phyloP scores from a whole-genome alignment of 495 filamentous ascomycete species.

The Penicillium flavigenum region DNA sequence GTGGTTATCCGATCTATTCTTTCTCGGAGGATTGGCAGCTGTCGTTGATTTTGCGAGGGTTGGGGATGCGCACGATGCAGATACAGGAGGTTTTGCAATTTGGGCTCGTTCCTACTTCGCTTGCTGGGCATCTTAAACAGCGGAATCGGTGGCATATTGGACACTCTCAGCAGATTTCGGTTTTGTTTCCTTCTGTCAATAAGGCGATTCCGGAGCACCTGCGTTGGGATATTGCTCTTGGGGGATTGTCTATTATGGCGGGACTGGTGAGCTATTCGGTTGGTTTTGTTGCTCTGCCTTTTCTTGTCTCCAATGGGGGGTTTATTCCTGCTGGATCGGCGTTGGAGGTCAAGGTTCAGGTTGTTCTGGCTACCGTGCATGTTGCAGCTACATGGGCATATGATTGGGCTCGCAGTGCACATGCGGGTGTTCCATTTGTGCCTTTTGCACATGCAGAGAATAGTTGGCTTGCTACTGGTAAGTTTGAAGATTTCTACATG shows the following conservation, averaged over 20 bases:
- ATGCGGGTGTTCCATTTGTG: constrained; percentile 18
- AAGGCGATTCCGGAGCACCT: constrained; percentile 18
- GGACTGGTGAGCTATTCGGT: constrained; percentile 21
- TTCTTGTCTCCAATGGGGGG: constrained; percentile 14
- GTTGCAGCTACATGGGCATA: constrained; percentile 29
- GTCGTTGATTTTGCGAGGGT: constrained; percentile 44
- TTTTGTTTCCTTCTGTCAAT: constrained; percentile 17
- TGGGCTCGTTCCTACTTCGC: constrained; percentile 50
- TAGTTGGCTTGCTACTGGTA: constrained; percentile 36
- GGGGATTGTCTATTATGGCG: constrained; percentile 29
- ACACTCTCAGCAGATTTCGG: constrained; percentile 35
- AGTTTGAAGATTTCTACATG: constrained; percentile 3
- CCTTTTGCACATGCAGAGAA: constrained; percentile 38
- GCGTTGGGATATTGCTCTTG: constrained; percentile 28
- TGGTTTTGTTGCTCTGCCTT: constrained; percentile 26
- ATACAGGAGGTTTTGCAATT: constrained; percentile 52
- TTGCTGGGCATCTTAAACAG: constrained; percentile 51
- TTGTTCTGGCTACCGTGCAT: constrained; percentile 19
- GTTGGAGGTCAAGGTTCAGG: constrained; percentile 16
- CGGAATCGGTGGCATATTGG: constrained; percentile 47
- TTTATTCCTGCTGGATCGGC: constrained; percentile 19
- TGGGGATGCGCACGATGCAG: constrained; percentile 45
- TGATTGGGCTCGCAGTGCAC: constrained; percentile 15
- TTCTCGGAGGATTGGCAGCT: constrained; percentile 53
- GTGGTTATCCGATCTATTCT: constrained; percentile 50